Base-by-base conservation (phyloP, 208 protist genomes). In the Crithidia bombi region DNA sequence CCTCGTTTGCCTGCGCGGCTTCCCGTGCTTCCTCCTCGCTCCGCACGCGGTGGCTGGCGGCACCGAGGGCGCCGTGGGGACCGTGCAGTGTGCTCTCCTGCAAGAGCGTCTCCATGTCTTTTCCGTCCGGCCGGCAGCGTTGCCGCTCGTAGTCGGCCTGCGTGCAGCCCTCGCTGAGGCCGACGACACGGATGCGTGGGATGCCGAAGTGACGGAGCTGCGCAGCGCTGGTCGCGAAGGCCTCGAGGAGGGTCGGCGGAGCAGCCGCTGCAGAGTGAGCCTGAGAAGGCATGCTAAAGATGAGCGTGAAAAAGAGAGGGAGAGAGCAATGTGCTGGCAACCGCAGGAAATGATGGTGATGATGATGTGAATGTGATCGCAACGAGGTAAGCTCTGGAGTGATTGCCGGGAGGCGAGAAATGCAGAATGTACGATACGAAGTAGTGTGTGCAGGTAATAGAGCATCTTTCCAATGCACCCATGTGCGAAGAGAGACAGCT, bases 191-290 rank as follows among this genome's bases (percentile, higher is more conserved):
- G 35, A 95, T 73, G 28, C 87, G 75, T 17, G 90, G 85, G 41
- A 95, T 71, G 35, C 81, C 86, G 41, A 87, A 92, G 57, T 93
- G 82, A 38, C 85, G 79, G 23, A 93, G 75, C 17, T 82, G 73
- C 33, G 79, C 81, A 0, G 90, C 80, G 12, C 80, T 93, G 44
- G 77, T 75, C 28, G 66, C 72, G 49, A 93, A 93, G 33, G 90
- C 87, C 52, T 91, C 82, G 25, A 81, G 63, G 32, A 95, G 74
- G 19, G 75, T 91, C 15, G 56, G 58, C 14, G 58, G 73, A n/a
- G 38, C 15, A 3, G 36, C 26, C n/a, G 35, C 63, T 11, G 63
- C 26, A 4, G 9, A 41, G 6, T 10, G 26, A 0, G 21, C 39
- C 5, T 11, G 14, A 38, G 46, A 21, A 26, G 51, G 49, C 10